Evolutionary conservation across 2,329 filamentous ascomycete species (phyloP).

Genomic region (Botrytis squamosa): DNA sequence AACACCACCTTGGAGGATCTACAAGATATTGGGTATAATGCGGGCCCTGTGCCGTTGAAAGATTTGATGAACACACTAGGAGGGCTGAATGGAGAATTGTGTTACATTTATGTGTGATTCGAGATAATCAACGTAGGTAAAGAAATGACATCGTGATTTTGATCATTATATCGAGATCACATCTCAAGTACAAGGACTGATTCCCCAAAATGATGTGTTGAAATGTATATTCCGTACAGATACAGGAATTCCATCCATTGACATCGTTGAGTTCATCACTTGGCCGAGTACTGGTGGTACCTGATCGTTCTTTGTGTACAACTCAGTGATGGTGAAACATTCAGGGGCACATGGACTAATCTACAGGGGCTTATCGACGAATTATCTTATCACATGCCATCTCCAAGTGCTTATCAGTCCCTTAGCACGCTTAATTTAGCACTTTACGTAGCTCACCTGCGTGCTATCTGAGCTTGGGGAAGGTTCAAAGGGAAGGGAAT

Average conservation of each 20-base stretch:
- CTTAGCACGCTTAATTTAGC: neutral
- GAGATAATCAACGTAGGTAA: neutral
- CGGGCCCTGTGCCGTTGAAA: slow-evolving; percentile 36
- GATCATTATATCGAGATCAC: neutral
- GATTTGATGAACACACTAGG: slow-evolving; percentile 45
- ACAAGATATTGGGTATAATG: slow-evolving; percentile 29
- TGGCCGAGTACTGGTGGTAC: slow-evolving; percentile 7
- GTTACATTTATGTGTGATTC: slow-evolving; percentile 45
- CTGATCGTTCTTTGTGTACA: neutral
- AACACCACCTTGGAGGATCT: slow-evolving; percentile 45
- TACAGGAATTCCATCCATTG: neutral
- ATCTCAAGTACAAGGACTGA: neutral
- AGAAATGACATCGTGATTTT: neutral
- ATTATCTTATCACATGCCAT: slow-evolving; percentile 9
- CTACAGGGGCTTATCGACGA: neutral
- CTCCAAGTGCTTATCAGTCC: slow-evolving; percentile 6
- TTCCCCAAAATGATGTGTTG: neutral
- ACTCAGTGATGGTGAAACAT: slow-evolving; percentile 11
- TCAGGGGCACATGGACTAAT: slow-evolving; percentile 21
- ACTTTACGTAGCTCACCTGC: slow-evolving; percentile 7
- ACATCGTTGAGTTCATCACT: neutral
- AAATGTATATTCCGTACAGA: neutral
- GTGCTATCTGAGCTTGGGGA: neutral
- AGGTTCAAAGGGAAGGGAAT: neutral
- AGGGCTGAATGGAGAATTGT: slow-evolving; percentile 41